Evolutionary conservation across 83 land plant species (phyloP), one percentile per base, ranked within the genome.

Genomic region (Larix sibirica): DNA sequence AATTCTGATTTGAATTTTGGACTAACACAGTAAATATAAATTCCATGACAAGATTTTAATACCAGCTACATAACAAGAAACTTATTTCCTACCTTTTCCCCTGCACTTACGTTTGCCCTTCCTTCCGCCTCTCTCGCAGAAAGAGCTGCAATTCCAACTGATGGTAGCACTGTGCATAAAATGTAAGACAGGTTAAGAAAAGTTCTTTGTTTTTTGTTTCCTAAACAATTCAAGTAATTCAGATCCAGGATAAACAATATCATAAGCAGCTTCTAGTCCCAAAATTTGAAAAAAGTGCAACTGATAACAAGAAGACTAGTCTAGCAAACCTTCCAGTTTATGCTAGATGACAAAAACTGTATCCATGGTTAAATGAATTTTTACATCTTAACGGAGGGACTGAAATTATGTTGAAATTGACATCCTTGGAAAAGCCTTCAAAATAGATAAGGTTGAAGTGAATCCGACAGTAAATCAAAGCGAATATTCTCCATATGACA

Each of bases 41-140:
- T 50, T 10, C 56, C 12, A 9, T 50, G 56, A 50, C 56, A 50
- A 2, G 56, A 50, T 50, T 10, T 50, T 50, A 50, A 10, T 10
- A 50, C 56, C 56, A 50, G 13, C 56, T 50, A 50, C 56, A 50
- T 50, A 9, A 50, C 56, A 10, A 50, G 56, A 50, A 50, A 50
- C 13, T 50, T 9, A 9, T 23, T 71, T n/a, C 6, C 17, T 81
- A 95, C 98, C 98, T 95, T 97, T 21, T 96, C 98, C 14, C 93
- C 92, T 18, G 94, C 75, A 79, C 91, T 85, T 24, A 86, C 40
- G 70, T 87, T 93, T 67, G 86, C 85, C 84, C 95, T 90, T 59
- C 97, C 96, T 82, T 97, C 98, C 59, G 96, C 95, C 79, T 97
- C 99, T 68, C 99, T 90, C 4, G 95, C 91, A 80, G 92, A 90